phyloP scores from a whole-genome alignment of 345 rosid species.

The Hibiscus mutabilis region DNA sequence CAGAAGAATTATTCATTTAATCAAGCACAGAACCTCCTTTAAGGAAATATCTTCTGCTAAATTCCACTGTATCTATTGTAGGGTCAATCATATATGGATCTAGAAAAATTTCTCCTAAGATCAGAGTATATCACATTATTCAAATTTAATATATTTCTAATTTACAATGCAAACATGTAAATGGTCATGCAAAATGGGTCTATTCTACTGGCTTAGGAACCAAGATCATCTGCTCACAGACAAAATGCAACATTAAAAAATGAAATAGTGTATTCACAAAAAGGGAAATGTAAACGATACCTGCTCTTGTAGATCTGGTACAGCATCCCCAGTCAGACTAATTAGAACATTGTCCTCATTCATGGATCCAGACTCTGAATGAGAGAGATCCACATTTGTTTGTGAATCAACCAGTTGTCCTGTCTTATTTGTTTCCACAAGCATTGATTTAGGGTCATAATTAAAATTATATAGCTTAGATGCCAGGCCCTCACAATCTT shows the following conservation, averaged over 20 bases:
- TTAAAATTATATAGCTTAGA: constrained; percentile 84
- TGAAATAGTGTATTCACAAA: neutral
- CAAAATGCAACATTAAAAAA: neutral
- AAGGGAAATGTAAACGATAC: constrained; percentile 25
- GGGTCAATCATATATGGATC: neutral
- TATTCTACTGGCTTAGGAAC: neutral
- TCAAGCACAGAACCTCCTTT: neutral
- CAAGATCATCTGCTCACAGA: neutral
- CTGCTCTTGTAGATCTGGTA: constrained; percentile 89
- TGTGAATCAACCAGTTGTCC: constrained; percentile 19
- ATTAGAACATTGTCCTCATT: constrained; percentile 67
- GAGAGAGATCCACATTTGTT: constrained; percentile 55
- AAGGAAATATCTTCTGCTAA: neutral
- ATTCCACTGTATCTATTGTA: neutral
- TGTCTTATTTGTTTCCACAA: constrained; percentile 43
- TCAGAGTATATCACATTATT: neutral
- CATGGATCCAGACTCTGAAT: constrained; percentile 65
- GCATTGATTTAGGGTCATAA: constrained; percentile 68
- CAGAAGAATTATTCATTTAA: neutral
- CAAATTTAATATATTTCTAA: neutral
- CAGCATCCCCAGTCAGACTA: constrained; percentile 60
- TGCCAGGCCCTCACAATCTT: constrained; percentile 82
- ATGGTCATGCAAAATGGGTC: neutral
- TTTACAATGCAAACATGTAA: neutral
- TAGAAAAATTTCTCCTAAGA: neutral